Percentiles rank a stretch among this genome's conserved stretches.
phyloP scores from a whole-genome alignment of 352 stramenopile species.

The Globisporangium paddicum region DNA sequence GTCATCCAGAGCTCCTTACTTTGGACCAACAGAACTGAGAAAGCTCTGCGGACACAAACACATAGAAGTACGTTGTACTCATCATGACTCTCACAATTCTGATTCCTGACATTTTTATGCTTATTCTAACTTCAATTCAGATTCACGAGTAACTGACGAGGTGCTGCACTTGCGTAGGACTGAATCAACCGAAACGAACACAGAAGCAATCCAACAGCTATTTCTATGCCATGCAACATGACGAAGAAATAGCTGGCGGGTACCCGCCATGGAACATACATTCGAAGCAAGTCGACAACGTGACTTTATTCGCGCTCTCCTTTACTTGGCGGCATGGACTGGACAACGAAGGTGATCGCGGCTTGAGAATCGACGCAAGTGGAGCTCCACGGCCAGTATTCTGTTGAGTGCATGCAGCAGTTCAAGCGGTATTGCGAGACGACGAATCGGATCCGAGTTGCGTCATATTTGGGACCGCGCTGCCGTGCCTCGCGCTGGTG shows the following conservation, averaged over 20 bases:
- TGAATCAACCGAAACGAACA: neutral
- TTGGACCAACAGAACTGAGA: neutral
- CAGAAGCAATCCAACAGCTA: neutral
- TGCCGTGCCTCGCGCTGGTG: neutral
- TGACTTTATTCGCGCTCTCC: neutral
- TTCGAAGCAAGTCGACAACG: neutral
- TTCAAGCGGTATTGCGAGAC: neutral
- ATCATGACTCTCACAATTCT: neutral
- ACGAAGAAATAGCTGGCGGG: neutral
- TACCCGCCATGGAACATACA: neutral
- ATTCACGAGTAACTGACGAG: no score
- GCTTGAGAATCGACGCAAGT: neutral
- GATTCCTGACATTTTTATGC: neutral
- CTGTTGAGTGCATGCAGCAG: neutral
- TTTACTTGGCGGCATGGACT: neutral
- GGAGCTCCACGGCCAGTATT: slow-evolving; percentile 1
- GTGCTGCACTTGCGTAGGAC: no score
- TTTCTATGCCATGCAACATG: no score
- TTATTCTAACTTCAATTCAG: neutral
- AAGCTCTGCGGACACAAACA: neutral
- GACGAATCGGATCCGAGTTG: neutral
- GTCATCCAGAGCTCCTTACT: neutral
- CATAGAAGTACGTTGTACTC: neutral
- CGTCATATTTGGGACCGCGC: neutral
- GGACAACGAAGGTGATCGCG: neutral